Evolutionary conservation across 768 basidiomycete species (phyloP), one percentile per base, ranked within the genome.

Genomic region (Phlebiopsis gigantea): DNA sequence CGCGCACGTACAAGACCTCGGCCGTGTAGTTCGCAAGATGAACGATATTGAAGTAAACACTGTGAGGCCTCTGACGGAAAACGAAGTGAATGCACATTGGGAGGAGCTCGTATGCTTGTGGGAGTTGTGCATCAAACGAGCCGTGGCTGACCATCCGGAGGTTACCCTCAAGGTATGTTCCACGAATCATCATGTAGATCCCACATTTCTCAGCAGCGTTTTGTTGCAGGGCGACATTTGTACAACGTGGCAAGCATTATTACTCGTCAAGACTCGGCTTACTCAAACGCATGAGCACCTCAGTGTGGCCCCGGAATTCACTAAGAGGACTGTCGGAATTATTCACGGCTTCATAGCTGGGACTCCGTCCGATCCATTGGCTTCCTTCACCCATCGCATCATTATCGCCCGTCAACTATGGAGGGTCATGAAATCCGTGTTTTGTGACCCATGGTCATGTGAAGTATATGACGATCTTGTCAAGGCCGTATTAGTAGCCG

Each of bases 181-280:
- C 5, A 6, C 17, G 43, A n/a, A 5, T 44, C 17, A 44, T 7
- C 43, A 44, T 6, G 17, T 17, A 46, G 9, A 22, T 22, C 45
- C 26, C 21, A 39, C 17, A 17, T 39, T 39, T n/a, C n/a, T n/a
- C n/a, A n/a, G n/a, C n/a, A n/a, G n/a, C n/a, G n/a, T n/a, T n/a
- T n/a, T n/a, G n/a, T 8, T 39, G 4, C 60, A 82, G 80, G 58
- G 66, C 14, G 67, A 68, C 43, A 67, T 82, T 24, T 46, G 80
- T 4, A 64, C 70, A 43, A 67, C 74, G 1, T 87, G 85, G 85
- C 75, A 80, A 58, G 75, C 79, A 0, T 72, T 87, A 17, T 68
- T 88, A n/a, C 75, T 83, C 24, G 76, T 69, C 17, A 77, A 75
- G 43, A 70, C 77, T 9, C 74, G 78, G 50, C 63, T 79, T 10